Percentiles rank a stretch among this genome's conserved stretches.
phyloP scores from a whole-genome alignment of 345 rosid species.

The Erodium maritimum region DNA sequence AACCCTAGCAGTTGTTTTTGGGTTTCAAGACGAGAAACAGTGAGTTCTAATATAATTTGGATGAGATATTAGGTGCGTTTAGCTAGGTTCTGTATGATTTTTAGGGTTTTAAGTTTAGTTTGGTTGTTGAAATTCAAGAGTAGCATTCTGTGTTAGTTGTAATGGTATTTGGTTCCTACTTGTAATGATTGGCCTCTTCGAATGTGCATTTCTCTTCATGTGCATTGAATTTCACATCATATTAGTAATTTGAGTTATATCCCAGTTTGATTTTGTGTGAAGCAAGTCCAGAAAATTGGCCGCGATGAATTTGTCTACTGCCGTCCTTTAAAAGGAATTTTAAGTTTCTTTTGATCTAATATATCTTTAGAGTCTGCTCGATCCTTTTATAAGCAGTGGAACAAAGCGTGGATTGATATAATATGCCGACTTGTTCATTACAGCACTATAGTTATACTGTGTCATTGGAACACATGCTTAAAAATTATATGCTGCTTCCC shows the following conservation, averaged over 20 bases:
- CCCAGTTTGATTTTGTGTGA: not conserved
- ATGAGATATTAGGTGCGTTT: not conserved
- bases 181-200: not conserved
- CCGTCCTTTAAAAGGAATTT: too few species aligned
- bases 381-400: too few species aligned
- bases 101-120: not conserved
- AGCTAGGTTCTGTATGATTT: not conserved
- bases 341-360: too few species aligned
- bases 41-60: not conserved
- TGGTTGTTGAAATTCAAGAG: not conserved
- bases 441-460: too few species aligned
- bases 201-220: not conserved
- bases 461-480: too few species aligned
- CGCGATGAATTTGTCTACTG: too few species aligned
- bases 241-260: not conserved
- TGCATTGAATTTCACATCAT: not conserved
- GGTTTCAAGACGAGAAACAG: constrained; percentile 3
- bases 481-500: not conserved
- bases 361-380: too few species aligned
- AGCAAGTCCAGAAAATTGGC: too few species aligned
- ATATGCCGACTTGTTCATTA: too few species aligned
- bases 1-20: constrained; percentile 7
- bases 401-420: too few species aligned
- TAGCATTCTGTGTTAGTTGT: not conserved
- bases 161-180: not conserved